Base-by-base conservation (phyloP, 805 yeast genomes). In the Wickerhamomyces hampshirensis region DNA sequence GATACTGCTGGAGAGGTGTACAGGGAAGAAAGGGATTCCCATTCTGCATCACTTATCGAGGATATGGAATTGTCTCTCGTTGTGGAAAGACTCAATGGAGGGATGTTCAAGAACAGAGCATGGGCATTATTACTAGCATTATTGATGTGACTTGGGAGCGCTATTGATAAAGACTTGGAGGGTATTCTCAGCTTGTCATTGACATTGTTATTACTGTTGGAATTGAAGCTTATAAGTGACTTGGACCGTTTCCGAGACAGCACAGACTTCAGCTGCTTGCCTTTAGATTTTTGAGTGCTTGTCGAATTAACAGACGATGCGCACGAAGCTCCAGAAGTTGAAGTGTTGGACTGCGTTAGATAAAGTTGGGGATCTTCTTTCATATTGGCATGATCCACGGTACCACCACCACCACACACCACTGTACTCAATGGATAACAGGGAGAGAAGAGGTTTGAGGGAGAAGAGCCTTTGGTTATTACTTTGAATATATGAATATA, bases 31-130 rank as follows among this genome's bases (percentile, higher is more conserved):
- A 39, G 29, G n/a, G 35, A 10, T 6, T 46, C 51, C 6, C 37
- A 7, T 21, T 51, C 55, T 12, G 35, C 23, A 19, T 53, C 56
- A 23, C 53, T 44, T 6, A 50, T 24, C 10, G 45, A 39, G 3
- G 55, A 47, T 11, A 51, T 44, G 17, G 57, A 52, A 36, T 48
- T 51, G 19, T 52, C 56, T 10, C 57, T 33, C 18, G 53, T 44
- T 18, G 39, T 39, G 8, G 39, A 21, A 3, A 26, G 8, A 28
- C 18, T 28, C 12, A 28, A 28, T 2, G 31, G 16, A 5, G 42
- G 15, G 7, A 41, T 27, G 7, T 16, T 17, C 7, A 30, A n/a
- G n/a, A n/a, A 18, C 8, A 43, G 26, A 5, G 42, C 30, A 12
- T 7, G n/a, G 7, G 15, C 8, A 12, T 26, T 26, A 9, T 10